Evolutionary conservation across 768 basidiomycete genomes (phyloP).

Genomic region (Nevesoporus exiguus): DNA sequence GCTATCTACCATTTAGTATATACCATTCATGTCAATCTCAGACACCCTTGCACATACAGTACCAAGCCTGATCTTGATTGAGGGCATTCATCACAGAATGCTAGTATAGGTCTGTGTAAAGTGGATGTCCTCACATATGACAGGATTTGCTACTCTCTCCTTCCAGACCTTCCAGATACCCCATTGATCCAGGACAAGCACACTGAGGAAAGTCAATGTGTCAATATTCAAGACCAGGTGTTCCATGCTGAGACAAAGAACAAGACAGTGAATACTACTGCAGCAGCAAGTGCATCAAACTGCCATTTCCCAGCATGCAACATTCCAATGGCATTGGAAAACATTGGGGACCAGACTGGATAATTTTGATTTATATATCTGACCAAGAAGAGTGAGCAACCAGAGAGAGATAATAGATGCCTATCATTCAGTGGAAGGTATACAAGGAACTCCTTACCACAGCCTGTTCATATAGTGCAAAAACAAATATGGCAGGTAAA

Average conservation of each 20-base stretch:
- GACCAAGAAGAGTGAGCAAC: neutral
- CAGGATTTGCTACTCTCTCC: neutral
- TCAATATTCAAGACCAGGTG: neutral
- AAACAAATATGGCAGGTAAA: too few relatives aligned
- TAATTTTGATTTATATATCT: neutral
- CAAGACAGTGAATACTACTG: neutral
- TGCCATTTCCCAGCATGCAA: neutral
- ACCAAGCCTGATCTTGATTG: too few relatives aligned
- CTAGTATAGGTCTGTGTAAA: neutral
- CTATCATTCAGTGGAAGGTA: neutral
- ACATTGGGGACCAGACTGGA: neutral
- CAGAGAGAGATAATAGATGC: neutral
- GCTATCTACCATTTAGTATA: too few relatives aligned
- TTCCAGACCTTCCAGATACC: slow-evolving; percentile 1
- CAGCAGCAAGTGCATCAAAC: neutral
- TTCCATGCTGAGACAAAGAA: neutral
- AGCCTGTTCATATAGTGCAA: too few relatives aligned
- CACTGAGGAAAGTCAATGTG: neutral
- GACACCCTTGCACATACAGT: too few relatives aligned
- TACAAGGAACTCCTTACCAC: too few relatives aligned
- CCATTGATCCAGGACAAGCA: neutral
- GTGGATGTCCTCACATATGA: neutral
- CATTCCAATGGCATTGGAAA: neutral
- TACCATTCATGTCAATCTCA: too few relatives aligned
- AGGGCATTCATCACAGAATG: neutral